Evolutionary conservation across 2,329 filamentous ascomycete species (phyloP).

Genomic region (Colletotrichum sansevieriae): DNA sequence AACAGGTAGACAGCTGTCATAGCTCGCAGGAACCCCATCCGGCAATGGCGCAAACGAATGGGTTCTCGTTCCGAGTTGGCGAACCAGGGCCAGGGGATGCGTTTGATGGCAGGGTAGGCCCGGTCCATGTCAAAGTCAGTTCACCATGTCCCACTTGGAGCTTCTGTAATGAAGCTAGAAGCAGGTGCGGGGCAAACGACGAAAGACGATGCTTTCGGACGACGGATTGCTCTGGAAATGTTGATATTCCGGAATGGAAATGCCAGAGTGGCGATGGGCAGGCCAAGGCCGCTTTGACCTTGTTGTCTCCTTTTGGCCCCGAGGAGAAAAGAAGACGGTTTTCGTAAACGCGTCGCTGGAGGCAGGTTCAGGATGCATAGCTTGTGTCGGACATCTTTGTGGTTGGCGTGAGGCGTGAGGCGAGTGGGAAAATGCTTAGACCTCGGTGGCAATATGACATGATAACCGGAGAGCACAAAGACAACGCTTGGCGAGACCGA

Average conservation of each 20-base stretch:
- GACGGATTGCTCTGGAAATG: not conserved
- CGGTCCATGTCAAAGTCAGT: constrained; percentile 20
- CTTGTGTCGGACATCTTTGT: not conserved
- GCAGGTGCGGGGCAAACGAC: not conserved
- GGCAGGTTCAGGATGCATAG: not conserved
- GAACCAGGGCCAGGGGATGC: constrained; percentile 1
- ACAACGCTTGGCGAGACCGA: not conserved
- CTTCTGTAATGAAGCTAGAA: constrained; percentile 4
- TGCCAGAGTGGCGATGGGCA: too few species aligned
- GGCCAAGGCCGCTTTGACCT: too few species aligned
- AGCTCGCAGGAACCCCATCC: constrained; percentile 23
- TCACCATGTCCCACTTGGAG: constrained; percentile 14
- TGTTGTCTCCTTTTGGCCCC: constrained; percentile 30
- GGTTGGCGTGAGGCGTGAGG: not conserved
- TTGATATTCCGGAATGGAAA: too few species aligned
- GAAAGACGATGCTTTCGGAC: not conserved
- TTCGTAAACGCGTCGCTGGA: not conserved
- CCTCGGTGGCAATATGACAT: not conserved
- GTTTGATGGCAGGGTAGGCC: constrained; percentile 28
- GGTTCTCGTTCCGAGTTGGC: constrained; percentile 32
- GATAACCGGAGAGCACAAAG: not conserved
- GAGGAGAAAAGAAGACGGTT: constrained; percentile 9
- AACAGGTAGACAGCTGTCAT: constrained; percentile 23
- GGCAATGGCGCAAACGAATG: constrained; percentile 30
- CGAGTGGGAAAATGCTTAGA: constrained; percentile 1